These are phyloP conservation scores for Odontarrhena argentea DNA, from an alignment of 345 rosid species.

Conservation along the genomic window DNA sequence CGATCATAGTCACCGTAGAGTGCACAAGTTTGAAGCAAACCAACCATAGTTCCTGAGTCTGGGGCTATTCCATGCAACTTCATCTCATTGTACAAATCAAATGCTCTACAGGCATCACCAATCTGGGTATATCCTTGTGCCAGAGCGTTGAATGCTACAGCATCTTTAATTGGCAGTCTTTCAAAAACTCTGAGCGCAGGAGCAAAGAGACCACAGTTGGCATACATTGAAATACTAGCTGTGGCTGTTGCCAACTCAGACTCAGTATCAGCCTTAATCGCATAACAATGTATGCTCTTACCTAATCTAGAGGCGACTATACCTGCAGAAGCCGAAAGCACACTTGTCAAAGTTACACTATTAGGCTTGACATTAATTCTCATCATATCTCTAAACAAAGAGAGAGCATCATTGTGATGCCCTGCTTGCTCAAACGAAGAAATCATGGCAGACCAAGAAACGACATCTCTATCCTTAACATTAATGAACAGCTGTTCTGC, in stretches of 20 bases:
- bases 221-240: constrained; percentile 61
- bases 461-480: constrained; percentile 46
- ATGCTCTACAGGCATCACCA: constrained; percentile 46
- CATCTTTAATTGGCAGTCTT: constrained; percentile 54
- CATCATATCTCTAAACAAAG: constrained; percentile 54
- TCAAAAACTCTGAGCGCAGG: constrained; percentile 45
- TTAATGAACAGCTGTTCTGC: constrained; percentile 46
- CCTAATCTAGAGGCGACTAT: constrained; percentile 44
- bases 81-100: constrained; percentile 47
- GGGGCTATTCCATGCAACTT: constrained; percentile 44
- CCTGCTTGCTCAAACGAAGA: constrained; percentile 55
- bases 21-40: constrained; percentile 54
- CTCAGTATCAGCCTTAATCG: constrained; percentile 47
- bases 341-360: constrained; percentile 49
- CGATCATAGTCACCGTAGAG: constrained; percentile 44
- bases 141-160: constrained; percentile 60
- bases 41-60: constrained; percentile 60
- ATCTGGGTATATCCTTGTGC: constrained; percentile 53
- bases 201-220: constrained; percentile 50
- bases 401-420: constrained; percentile 51
- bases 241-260: constrained; percentile 53
- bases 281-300: constrained; percentile 62
- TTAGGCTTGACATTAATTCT: constrained; percentile 48
- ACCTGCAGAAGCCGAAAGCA: constrained; percentile 60
- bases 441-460: constrained; percentile 69